phyloP scores from a whole-genome alignment of 1,284 basidiomycete genomes.

The Hypsizygus ulmarius region DNA sequence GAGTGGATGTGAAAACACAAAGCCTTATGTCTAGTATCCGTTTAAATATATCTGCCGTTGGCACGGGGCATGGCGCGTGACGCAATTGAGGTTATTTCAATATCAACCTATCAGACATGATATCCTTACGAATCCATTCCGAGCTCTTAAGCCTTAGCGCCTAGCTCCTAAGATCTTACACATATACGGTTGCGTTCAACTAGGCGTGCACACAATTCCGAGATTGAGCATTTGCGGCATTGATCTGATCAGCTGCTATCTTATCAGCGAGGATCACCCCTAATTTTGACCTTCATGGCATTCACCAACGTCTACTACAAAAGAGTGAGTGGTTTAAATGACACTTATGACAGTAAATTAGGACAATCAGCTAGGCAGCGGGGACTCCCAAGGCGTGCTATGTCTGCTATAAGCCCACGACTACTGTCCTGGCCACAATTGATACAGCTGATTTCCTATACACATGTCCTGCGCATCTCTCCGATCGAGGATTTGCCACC shows the following conservation, averaged over 20 bases:
- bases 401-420: conserved; percentile 71
- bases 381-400: conserved; percentile 70
- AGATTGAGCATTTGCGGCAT: no score
- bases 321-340: conserved; percentile 50
- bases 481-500: conserved; percentile 69
- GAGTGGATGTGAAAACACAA: neutral
- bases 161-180: no score
- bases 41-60: conserved; percentile 1
- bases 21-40: neutral
- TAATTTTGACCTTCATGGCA: conserved; percentile 42
- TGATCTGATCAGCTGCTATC: neutral
- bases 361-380: conserved; percentile 46
- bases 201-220: no score
- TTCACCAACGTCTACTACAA: conserved; percentile 81
- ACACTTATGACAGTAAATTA: conserved; percentile 16
- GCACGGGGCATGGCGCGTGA: neutral
- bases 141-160: no score
- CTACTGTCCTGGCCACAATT: conserved; percentile 70
- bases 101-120: no score
- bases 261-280: conserved; percentile 1
- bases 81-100: neutral
- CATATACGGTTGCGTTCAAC: no score
- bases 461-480: conserved; percentile 65
- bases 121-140: neutral
- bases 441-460: conserved; percentile 77